Conservation (phyloP, 306 rosid species). For the Nissolia schottii region DNA sequence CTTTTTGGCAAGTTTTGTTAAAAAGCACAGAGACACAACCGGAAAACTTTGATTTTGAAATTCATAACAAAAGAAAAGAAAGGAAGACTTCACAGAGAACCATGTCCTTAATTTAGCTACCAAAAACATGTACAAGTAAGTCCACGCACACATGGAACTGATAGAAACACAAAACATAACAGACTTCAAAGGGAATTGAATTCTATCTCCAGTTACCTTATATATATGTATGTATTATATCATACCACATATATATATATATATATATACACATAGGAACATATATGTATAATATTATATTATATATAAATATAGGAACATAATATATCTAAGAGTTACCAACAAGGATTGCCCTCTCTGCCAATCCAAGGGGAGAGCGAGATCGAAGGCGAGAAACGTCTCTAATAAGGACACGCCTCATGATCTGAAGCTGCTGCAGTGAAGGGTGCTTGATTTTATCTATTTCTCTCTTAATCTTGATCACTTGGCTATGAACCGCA, state of each 20-base stretch:
- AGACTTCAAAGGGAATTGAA: background rate
- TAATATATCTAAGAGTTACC: constrained; percentile 25
- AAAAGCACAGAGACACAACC: background rate
- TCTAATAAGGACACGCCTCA: constrained; percentile 38
- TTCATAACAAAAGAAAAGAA: background rate
- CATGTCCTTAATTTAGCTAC: background rate
- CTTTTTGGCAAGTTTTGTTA: background rate
- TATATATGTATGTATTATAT: background rate
- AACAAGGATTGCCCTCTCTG: constrained; percentile 35
- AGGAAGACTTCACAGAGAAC: background rate
- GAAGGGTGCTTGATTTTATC: constrained; percentile 71
- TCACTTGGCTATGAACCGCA: constrained; percentile 73
- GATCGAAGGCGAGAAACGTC: constrained; percentile 42
- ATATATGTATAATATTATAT: background rate
- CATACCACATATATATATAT: background rate
- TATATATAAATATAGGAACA: background rate
- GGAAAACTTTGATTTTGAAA: background rate
- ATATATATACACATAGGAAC: background rate
- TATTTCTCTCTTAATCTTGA: constrained; percentile 70
- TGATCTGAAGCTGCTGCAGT: constrained; percentile 45
- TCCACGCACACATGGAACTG: background rate
- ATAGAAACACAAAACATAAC: background rate
- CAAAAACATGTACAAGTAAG: constrained; percentile 28
- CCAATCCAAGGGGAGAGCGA: constrained; percentile 63
- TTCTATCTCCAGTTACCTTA: background rate